Conservation (phyloP, 306 rosid genomes). For the Lagenaria siceraria region DNA sequence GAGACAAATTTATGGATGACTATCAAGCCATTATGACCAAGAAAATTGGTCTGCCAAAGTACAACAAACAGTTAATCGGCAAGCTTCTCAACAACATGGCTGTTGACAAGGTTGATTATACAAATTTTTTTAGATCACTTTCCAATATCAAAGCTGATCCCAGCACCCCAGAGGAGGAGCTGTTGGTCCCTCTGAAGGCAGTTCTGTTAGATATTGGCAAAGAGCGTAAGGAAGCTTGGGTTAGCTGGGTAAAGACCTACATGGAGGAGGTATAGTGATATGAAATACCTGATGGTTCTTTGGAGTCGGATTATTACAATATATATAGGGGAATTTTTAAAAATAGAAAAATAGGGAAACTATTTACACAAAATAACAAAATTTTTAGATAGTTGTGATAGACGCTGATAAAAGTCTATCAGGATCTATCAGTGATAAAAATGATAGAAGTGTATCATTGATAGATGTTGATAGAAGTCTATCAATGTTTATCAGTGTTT, state of each 20-base stretch:
- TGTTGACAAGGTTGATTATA: slow-evolving; percentile 94
- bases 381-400: no score
- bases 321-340: no score
- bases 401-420: no score
- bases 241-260: slow-evolving; percentile 68
- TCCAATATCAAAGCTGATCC: slow-evolving; percentile 80
- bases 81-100: slow-evolving; percentile 93
- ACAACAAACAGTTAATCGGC: slow-evolving; percentile 75
- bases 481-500: no score
- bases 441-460: no score
- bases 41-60: slow-evolving; percentile 91
- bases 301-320: background rate
- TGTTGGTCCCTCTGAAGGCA: slow-evolving; percentile 77
- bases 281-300: background rate
- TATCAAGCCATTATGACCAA: slow-evolving; percentile 89
- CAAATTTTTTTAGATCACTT: slow-evolving; percentile 74
- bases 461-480: no score
- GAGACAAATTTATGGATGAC: slow-evolving; percentile 89
- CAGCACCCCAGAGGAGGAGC: slow-evolving; percentile 62
- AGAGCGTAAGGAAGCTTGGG: slow-evolving; percentile 96
- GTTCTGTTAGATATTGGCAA: slow-evolving; percentile 88
- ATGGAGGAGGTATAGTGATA: slow-evolving; percentile 55
- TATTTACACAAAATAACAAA: no score
- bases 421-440: no score
- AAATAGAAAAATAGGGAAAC: no score